Conservation (phyloP, 768 basidiomycete species). For the Solioccasus polychromus region DNA sequence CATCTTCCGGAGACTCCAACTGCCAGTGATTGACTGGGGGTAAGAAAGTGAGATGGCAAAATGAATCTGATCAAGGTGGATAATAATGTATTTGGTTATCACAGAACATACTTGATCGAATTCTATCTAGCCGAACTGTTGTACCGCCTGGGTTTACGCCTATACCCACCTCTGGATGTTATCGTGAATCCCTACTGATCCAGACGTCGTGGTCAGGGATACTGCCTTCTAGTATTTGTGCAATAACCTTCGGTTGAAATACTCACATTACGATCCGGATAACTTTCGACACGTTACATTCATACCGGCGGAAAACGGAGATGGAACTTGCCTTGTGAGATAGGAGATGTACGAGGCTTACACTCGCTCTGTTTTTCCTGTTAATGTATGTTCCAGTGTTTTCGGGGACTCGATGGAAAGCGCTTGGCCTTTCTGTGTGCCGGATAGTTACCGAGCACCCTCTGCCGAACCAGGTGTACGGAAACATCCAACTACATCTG, state of each 20-base stretch:
- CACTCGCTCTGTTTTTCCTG: too few relatives aligned
- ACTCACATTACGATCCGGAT: too few relatives aligned
- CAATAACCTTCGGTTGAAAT: not conserved
- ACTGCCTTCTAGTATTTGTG: slow-evolving; percentile 71
- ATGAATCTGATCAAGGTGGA: too few relatives aligned
- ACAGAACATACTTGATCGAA: not conserved
- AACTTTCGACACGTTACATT: too few relatives aligned
- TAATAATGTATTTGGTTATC: slow-evolving; percentile 25
- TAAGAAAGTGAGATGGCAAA: too few relatives aligned
- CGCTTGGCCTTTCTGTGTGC: slow-evolving; percentile 70
- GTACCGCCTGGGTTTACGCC: slow-evolving; percentile 61
- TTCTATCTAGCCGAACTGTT: slow-evolving; percentile 64
- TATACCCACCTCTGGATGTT: slow-evolving; percentile 59
- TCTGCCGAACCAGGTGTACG: slow-evolving; percentile 61
- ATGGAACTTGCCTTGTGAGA: too few relatives aligned
- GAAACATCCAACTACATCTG: slow-evolving; percentile 59
- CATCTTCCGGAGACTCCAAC: too few relatives aligned
- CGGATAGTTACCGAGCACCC: slow-evolving; percentile 46
- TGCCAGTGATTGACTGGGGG: too few relatives aligned
- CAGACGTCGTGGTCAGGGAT: slow-evolving; percentile 44
- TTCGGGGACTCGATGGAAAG: slow-evolving; percentile 47
- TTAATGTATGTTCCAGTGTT: too few relatives aligned
- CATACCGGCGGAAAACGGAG: too few relatives aligned
- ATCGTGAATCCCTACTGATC: slow-evolving; percentile 61
- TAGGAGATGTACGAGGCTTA: too few relatives aligned